Evolutionary conservation across 148 eudicot species (phyloP).

Genomic region (Camellia lanceoleosa): DNA sequence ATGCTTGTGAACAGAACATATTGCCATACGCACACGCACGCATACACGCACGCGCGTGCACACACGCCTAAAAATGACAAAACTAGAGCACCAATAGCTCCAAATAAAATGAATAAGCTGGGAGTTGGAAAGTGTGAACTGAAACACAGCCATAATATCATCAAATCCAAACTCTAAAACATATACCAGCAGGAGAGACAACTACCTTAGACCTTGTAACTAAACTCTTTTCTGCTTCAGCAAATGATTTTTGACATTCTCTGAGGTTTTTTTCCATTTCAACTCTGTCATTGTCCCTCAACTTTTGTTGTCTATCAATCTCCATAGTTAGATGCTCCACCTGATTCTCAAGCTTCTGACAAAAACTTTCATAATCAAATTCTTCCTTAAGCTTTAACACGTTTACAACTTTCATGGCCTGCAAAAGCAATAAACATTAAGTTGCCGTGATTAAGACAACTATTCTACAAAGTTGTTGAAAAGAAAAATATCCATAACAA

Average conservation of each 20-base stretch:
- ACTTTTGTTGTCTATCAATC: constrained; percentile 84
- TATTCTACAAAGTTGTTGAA: neutral
- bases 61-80: neutral
- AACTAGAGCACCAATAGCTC: neutral
- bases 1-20: neutral
- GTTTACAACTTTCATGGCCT: constrained; percentile 98
- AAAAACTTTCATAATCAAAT: constrained; percentile 90
- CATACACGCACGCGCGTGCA: too few species aligned
- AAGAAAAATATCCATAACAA: neutral
- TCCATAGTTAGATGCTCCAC: constrained; percentile 77
- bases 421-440: constrained; percentile 24
- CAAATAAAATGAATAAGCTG: neutral
- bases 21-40: neutral
- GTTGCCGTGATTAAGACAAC: neutral
- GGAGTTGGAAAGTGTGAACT: neutral
- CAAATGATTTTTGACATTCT: constrained; percentile 57
- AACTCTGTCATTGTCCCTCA: constrained; percentile 57
- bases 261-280: constrained; percentile 64
- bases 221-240: constrained; percentile 65
- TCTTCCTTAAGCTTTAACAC: constrained; percentile 90
- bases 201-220: constrained; percentile 84
- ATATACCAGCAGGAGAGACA: constrained; percentile 23
- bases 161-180: neutral
- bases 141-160: neutral
- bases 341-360: constrained; percentile 83